phyloP scores from a whole-genome alignment of 768 basidiomycete genomes.

The Boletus patriciae region DNA sequence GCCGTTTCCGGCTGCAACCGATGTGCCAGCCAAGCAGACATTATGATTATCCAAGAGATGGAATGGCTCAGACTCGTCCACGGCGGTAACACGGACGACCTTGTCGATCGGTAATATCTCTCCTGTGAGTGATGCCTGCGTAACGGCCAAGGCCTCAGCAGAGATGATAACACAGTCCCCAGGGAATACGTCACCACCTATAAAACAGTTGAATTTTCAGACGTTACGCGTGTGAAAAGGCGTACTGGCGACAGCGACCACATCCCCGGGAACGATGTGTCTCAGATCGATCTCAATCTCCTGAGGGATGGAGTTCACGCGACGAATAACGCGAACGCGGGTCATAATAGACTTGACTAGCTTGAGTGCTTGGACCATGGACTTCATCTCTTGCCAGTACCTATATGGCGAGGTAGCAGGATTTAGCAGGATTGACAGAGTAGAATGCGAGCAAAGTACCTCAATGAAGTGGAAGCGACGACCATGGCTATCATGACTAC shows the following conservation, averaged over 20 bases:
- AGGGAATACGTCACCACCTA: conserved; percentile 38
- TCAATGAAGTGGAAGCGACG: conserved; percentile 34
- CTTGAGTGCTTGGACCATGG: conserved; percentile 36
- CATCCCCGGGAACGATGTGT: conserved; percentile 34
- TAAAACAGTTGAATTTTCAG: not conserved
- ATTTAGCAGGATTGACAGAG: not conserved
- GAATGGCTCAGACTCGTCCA: conserved; percentile 21
- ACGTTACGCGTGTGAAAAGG: not conserved
- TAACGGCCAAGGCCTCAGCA: conserved; percentile 34
- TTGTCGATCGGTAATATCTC: conserved; percentile 39
- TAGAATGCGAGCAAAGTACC: conserved; percentile 13
- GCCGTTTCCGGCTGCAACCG: conserved; percentile 35
- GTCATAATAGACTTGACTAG: conserved; percentile 36
- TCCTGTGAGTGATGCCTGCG: conserved; percentile 39
- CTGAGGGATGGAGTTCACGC: conserved; percentile 16
- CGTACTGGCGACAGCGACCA: conserved; percentile 33
- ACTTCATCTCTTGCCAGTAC: conserved; percentile 37
- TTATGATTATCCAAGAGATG: conserved; percentile 35
- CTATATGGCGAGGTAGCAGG: conserved; percentile 1
- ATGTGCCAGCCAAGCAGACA: conserved; percentile 36
- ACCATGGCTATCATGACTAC: conserved; percentile 38
- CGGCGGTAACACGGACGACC: conserved; percentile 13
- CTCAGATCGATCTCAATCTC: conserved; percentile 34
- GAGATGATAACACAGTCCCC: conserved; percentile 37
- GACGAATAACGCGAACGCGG: conserved; percentile 34